Base-by-base conservation (phyloP, 2,329 filamentous ascomycete species). In the Sporothrix pseudoabietina region DNA sequence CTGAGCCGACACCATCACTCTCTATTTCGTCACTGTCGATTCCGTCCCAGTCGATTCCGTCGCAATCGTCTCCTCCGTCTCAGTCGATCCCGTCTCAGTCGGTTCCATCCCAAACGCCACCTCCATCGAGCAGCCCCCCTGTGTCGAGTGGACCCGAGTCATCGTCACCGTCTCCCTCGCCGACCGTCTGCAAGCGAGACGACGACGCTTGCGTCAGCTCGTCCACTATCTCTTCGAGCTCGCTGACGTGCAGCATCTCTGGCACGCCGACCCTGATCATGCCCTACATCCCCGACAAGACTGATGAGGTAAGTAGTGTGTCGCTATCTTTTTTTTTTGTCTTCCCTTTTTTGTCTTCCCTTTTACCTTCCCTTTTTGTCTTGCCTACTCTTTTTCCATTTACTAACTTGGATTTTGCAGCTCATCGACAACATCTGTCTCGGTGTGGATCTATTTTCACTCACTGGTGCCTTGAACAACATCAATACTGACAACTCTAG, bases 221-320 rank as follows among this genome's bases (percentile, higher is more conserved):
- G 19, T 63, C 59, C 35, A 44, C 35, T 35, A 41, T 35, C 35
- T 14, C 59, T 8, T 63, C 59, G 19, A 44, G 59, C 59, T 26
- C 59, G 35, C 4, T 41, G 10, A 44, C 59, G 35, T 65, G 59
- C 59, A 41, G 19, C 10, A 32, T 59, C 16, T 41, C 59, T 12
- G 35, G 39, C 59, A 65, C 59, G 7, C 59, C 59, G 59, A 65
- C 59, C n/a, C 59, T 65, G 9, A 12, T 65, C 8, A 26, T 65
- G 19, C 59, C 59, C 59, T 65, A 22, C 10, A 65, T 65, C 7
- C 59, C n/a, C 1, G 59, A 65, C 59, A 44, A 65, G 59, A 65
- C 59, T 2, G 59, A 65, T 26, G 35, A 44, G 35, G 19, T 65
- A 19, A 1, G 54, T 19, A 5, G 1, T 12, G 3, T 32, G 14